Conservation (phyloP, 179 eudicot genomes). For the Silene coronaria region DNA sequence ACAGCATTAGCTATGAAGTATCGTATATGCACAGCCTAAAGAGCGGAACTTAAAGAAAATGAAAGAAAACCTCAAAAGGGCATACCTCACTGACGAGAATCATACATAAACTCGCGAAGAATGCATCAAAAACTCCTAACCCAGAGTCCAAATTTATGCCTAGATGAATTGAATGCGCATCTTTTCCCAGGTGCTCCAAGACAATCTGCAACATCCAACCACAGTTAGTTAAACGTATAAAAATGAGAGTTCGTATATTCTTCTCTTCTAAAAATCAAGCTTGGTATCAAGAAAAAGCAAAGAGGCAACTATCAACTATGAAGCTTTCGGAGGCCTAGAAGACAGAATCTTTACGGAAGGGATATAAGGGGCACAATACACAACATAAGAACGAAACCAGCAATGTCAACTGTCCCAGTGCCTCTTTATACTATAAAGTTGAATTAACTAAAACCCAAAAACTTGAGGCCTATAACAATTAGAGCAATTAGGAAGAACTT, state of each 20-base stretch:
- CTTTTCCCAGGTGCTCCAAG: constrained; percentile 52
- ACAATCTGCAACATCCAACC: constrained; percentile 48
- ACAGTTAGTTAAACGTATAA: not conserved
- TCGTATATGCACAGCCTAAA: not conserved
- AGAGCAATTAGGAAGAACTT: not conserved
- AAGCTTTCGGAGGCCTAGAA: not conserved
- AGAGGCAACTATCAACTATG: not conserved
- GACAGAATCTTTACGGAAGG: not conserved
- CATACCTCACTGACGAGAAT: constrained; percentile 97
- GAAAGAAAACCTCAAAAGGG: constrained; percentile 7
- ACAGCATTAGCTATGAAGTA: not conserved
- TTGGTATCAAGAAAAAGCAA: not conserved
- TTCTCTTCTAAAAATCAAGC: not conserved
- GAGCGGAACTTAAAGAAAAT: not conserved
- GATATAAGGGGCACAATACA: not conserved
- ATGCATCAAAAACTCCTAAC: constrained; percentile 81
- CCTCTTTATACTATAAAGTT: not conserved
- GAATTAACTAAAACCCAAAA: not conserved
- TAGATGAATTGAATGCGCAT: constrained; percentile 45
- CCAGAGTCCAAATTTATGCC: constrained; percentile 68
- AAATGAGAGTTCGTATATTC: not conserved
- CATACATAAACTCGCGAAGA: constrained; percentile 91
- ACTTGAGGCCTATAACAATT: not conserved
- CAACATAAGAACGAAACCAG: not conserved
- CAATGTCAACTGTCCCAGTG: not conserved